Base-by-base conservation (phyloP, 1,139 yeast genomes). In the Waltiozyma sp. region DNA sequence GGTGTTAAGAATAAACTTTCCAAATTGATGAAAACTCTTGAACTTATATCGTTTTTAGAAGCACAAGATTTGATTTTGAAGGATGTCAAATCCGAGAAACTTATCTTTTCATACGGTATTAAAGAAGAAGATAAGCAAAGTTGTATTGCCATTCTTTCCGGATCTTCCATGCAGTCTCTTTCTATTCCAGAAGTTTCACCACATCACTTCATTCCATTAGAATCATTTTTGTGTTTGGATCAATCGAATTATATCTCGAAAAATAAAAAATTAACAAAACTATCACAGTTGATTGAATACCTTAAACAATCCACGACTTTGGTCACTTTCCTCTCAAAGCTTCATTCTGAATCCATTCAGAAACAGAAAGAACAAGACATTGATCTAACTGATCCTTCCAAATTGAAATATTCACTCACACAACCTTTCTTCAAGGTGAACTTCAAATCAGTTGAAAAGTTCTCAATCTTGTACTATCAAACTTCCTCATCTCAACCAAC, bases 11-110 rank as follows among this genome's bases (percentile, higher is more conserved):
- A 44, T 4, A 52, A 54, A 36, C 40, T 54, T 31, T 39, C 43
- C 9, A 52, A 53, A 39, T 36, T 55, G 28, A 48, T 55, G 2
- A 54, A 53, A 37, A 46, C 53, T 7, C 48, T 55, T 15, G 56
- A 50, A 24, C 39, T 55, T 37, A 50, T 51, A 33, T 49, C 54
- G 31, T 50, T 48, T 40, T 38, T 55, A 24, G 46, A 51, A 23
- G 23, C 41, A 24, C 51, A 51, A 45, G 45, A 48, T 33, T 46
- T 55, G 43, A 45, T 48, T 28, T 34, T 54, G 36, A 41, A 53
- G 40, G 52, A 51, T 28, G 55, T 54, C 2, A 53, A 48, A 37
- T 41, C 54, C 4, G 57, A 53, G 33, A 52, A 54, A 28, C 49
- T 54, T 28, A 48, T 50, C 15, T 55, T 55, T 47, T 31, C 34